Evolutionary conservation across 1,284 basidiomycete species (phyloP), one percentile per base, ranked within the genome.

Genomic region (Pseudozyma sp.): DNA sequence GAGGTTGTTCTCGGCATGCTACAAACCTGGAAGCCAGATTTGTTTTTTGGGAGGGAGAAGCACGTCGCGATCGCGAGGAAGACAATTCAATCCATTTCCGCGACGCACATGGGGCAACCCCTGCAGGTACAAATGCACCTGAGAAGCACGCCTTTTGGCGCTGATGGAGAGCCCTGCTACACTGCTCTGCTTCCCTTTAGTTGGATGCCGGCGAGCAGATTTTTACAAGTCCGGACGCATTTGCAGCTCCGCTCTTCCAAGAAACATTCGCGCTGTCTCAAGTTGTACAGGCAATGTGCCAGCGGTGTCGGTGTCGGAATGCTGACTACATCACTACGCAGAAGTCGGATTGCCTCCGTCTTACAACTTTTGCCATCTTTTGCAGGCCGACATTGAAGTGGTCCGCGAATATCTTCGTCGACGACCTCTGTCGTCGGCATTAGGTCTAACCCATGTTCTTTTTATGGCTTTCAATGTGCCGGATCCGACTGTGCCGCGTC

Each of bases 231-330:
- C 47, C 47, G 47, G 47, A 48, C 21, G 47, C 47, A 13, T 11
- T 48, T 48, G 5, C 7, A 48, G 47, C 47, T 48, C 47, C 47
- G 47, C 47, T 19, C 18, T n/a, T 12, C 16, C 18, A 12, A 19
- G 3, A 16, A 4, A 19, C 5, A 19, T 16, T 44, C 4, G 16
- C 14, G 18, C 14, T n/a, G 18, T 10, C 14, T 44, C 43, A 10
- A 16, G 3, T 16, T 44, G 14, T 3, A 40, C 39, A 53, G 35
- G 36, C 13, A 19, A 43, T 18, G 42, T 35, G 19, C 42, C 34
- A 38, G 45, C 43, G 52, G 50, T 61, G 52, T 54, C 52, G 59
- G 59, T 42, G 59, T 55, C 52, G 59, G 59, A 49, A 55, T 61
- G 59, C 52, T 43, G 18, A 42, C 59, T 35, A 55, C 59, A 55